Percentiles rank a stretch among this genome's conserved stretches.
phyloP scores from a whole-genome alignment of 2,329 filamentous ascomycete species.

The Diaporthe sp. region DNA sequence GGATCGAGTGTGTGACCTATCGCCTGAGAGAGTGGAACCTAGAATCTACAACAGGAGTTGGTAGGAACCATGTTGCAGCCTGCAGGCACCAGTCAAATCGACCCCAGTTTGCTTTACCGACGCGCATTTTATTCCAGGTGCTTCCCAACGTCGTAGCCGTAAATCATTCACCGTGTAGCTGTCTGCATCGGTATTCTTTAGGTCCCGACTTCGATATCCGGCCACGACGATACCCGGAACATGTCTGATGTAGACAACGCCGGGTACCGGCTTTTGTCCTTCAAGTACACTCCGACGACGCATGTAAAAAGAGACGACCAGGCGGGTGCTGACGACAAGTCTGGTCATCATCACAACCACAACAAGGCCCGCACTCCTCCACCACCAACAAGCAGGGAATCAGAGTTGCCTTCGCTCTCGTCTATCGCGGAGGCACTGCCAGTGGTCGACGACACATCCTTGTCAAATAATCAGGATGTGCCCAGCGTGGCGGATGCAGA shows the following conservation, averaged over 20 bases:
- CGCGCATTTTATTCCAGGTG: not conserved
- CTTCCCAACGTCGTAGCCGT: not conserved
- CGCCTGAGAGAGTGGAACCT: not conserved
- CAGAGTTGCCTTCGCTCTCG: slow-evolving; percentile 30
- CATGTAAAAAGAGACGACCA: not conserved
- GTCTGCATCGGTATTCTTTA: not conserved
- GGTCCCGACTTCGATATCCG: not conserved
- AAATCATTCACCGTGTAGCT: not conserved
- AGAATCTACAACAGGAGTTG: not conserved
- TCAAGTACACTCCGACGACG: slow-evolving; percentile 31
- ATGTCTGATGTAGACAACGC: slow-evolving; percentile 36
- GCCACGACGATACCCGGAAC: no score
- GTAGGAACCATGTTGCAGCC: not conserved
- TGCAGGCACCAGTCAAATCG: not conserved
- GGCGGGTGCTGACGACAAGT: no score
- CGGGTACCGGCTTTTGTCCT: slow-evolving; percentile 37
- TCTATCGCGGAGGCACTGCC: slow-evolving; percentile 28
- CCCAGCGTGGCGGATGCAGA: not conserved
- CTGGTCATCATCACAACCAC: not conserved
- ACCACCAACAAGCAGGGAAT: not conserved
- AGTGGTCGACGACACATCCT: not conserved
- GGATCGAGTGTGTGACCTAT: not conserved
- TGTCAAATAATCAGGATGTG: not conserved
- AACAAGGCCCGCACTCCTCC: not conserved
- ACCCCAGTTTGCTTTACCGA: not conserved